phyloP scores from a whole-genome alignment of 164 flowering plant species.

The Macadamia tetraphylla region DNA sequence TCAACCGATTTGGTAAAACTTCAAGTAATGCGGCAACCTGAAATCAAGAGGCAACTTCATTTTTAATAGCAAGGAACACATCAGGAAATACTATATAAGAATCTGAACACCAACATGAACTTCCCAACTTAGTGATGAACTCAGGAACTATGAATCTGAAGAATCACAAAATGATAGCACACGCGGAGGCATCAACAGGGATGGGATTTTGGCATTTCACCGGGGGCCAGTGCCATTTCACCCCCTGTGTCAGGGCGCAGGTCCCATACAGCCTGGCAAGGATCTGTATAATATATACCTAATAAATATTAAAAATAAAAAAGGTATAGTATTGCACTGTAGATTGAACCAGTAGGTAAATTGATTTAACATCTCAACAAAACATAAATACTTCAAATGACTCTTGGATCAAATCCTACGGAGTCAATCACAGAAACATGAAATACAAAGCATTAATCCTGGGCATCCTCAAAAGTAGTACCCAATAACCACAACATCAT shows the following conservation, averaged over 20 bases:
- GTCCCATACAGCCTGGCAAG: too few relatives aligned
- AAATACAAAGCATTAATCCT: background rate
- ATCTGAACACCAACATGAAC: background rate
- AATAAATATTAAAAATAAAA: too few relatives aligned
- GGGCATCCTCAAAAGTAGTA: background rate
- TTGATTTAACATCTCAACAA: background rate
- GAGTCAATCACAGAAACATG: background rate
- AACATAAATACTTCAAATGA: too few relatives aligned
- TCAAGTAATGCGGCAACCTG: slow-evolving; percentile 87
- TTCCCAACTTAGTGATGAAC: background rate
- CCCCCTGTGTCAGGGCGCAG: too few relatives aligned
- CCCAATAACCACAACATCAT: background rate
- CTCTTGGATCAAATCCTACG: too few relatives aligned
- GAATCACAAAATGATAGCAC: background rate
- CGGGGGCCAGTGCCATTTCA: too few relatives aligned
- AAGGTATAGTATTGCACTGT: background rate
- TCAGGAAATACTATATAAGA: background rate
- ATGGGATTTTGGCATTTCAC: too few relatives aligned
- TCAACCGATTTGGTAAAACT: slow-evolving; percentile 79
- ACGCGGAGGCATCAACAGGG: too few relatives aligned
- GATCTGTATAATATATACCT: too few relatives aligned
- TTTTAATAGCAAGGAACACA: background rate
- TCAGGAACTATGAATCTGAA: background rate
- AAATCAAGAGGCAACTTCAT: slow-evolving; percentile 11
- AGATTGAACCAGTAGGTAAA: background rate